Percentiles rank a stretch among this genome's conserved stretches.
These are phyloP conservation scores for Podospora didyma DNA, from an alignment of 495 filamentous ascomycete genomes.

Conservation along the genomic window DNA sequence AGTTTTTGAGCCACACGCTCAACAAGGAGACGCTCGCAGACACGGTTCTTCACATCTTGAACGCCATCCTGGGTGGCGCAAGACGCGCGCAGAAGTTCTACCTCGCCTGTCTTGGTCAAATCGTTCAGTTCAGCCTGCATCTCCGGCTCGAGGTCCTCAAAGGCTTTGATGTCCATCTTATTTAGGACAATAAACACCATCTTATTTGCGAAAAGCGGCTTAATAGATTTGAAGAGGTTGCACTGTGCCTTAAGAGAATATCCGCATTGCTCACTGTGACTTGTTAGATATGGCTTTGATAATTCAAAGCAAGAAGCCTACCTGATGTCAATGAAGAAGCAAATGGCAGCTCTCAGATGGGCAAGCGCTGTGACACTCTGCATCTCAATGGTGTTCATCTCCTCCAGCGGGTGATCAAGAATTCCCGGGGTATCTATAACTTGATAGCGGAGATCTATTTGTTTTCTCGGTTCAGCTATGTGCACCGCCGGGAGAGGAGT, in stretches of 20 bases:
- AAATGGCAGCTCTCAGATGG: slow-evolving; percentile 86
- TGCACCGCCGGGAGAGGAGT: background rate
- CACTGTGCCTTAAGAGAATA: slow-evolving; percentile 91
- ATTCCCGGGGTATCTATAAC: slow-evolving; percentile 82
- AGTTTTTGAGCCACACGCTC: slow-evolving; percentile 93
- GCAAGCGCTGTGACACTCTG: slow-evolving; percentile 94
- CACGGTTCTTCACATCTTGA: slow-evolving; percentile 89
- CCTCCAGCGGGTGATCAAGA: slow-evolving; percentile 93
- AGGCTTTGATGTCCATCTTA: slow-evolving; percentile 89
- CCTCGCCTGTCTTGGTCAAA: slow-evolving; percentile 77
- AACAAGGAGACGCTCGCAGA: slow-evolving; percentile 87
- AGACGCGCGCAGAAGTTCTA: slow-evolving; percentile 86
- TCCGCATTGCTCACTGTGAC: slow-evolving; percentile 82
- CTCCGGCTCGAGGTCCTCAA: slow-evolving; percentile 82
- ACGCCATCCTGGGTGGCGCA: slow-evolving; percentile 95
- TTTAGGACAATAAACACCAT: slow-evolving; percentile 94
- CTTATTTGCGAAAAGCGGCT: slow-evolving; percentile 95
- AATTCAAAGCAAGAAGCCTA: slow-evolving; percentile 6
- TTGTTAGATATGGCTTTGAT: background rate
- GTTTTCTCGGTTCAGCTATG: background rate
- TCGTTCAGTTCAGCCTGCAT: slow-evolving; percentile 72
- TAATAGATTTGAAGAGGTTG: slow-evolving; percentile 89
- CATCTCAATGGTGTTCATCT: slow-evolving; percentile 99
- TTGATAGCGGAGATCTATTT: slow-evolving; percentile 45
- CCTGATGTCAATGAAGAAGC: slow-evolving; percentile 93